Percentiles rank a stretch among this genome's conserved stretches.
These are phyloP conservation scores for Botrytis byssoidea DNA, from an alignment of 2,329 filamentous ascomycete genomes.

Conservation along the genomic window DNA sequence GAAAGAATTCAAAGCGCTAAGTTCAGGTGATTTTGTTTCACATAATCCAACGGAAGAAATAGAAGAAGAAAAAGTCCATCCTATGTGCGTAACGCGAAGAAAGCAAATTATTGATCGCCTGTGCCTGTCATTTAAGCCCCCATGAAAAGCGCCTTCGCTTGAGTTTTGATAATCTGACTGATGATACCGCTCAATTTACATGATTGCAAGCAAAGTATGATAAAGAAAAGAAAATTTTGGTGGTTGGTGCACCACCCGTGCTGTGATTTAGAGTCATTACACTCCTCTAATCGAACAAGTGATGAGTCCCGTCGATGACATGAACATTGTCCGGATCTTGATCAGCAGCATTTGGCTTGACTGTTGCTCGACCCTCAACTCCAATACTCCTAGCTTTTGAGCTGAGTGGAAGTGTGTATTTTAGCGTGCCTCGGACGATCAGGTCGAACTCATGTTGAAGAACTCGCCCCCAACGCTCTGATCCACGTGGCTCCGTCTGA, in stretches of 20 bases:
- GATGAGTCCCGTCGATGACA: conserved; percentile 25
- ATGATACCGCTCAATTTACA: conserved; percentile 20
- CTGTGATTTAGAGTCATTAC: neutral
- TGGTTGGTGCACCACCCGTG: conserved; percentile 16
- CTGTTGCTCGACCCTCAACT: conserved; percentile 58
- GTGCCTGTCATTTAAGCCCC: conserved; percentile 18
- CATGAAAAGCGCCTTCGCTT: conserved; percentile 21
- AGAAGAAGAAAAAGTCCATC: conserved; percentile 8
- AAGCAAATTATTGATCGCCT: conserved; percentile 14
- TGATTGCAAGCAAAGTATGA: conserved; percentile 18
- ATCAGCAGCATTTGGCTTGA: conserved; percentile 54
- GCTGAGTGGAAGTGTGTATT: conserved; percentile 69
- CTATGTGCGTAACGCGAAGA: conserved; percentile 13
- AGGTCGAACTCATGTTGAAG: conserved; percentile 90
- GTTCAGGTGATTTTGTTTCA: conserved; percentile 17
- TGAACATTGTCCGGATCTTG: conserved; percentile 36
- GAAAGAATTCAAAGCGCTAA: conserved; percentile 8
- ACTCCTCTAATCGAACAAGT: conserved; percentile 15
- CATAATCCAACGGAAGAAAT: conserved; percentile 18
- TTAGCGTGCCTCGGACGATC: conserved; percentile 85
- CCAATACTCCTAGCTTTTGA: conserved; percentile 58
- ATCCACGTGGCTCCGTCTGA: conserved; percentile 76
- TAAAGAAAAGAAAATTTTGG: conserved; percentile 11
- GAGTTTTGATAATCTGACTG: conserved; percentile 20
- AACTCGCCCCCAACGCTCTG: conserved; percentile 85